Base-by-base conservation (phyloP, 2,329 filamentous ascomycete genomes). In the Penicillium brasilianum region DNA sequence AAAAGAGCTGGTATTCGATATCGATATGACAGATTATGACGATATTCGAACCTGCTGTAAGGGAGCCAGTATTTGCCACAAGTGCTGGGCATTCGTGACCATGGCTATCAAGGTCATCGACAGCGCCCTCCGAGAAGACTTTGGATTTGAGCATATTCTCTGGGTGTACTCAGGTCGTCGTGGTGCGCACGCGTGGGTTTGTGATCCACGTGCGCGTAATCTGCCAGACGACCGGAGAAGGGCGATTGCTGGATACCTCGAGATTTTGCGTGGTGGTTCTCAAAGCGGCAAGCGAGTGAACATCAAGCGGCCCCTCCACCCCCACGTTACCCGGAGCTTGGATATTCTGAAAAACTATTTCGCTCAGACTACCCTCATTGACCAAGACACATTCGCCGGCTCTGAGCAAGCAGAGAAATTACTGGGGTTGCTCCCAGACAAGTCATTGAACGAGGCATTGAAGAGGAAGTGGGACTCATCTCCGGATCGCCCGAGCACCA, bases 11-110 rank as follows among this genome's bases (percentile, higher is more conserved):
- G 97, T 97, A 70, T 98, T 99, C 77, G 95, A 99, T 89, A 98
- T 99, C 71, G 95, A 99, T 85, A 86, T 99, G 86, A 98, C 95
- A 57, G 95, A 98, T 80, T 99, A 99, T 78, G 95, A 99, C 75
- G 92, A 96, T 67, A 91, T 99, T 66, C 89, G 95, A 69, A 97
- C 93, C 30, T 99, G 95, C 80, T 99, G 95, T 76, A 88, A 89
- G 71, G 93, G 94, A 75, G 92, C 94, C 9, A 96, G 91, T 69
- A 98, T 99, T 66, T 99, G 95, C 76, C 84, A 83, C 67, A 95
- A 93, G 75, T 99, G 95, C 80, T 99, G 95, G 95, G 85, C 90
- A 53, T 99, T 98, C 77, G 96, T 97, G 70, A 97, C 92, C 25
- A 98, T 99, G 93, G 91, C 95, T 8, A 94, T 99, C 75, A 95